Evolutionary conservation across 768 basidiomycete species (phyloP), one percentile per base, ranked within the genome.

Genomic region (Chalciporus pseudorubinellus): DNA sequence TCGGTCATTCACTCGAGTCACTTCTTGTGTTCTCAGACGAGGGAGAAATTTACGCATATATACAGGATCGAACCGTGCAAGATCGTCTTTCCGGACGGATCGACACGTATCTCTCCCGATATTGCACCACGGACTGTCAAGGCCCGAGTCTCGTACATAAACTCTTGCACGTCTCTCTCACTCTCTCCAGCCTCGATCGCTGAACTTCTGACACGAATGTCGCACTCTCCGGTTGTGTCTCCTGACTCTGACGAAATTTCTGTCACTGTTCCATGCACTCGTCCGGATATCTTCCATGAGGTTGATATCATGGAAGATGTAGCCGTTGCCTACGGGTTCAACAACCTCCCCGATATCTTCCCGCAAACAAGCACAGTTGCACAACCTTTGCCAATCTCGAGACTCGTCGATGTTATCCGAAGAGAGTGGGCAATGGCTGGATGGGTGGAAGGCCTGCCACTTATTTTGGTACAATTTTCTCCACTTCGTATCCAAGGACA

Each of bases 231-330:
- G 81, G 21, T 51, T 79, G 2, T 67, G 71, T 22, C 74, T 84
- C 53, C 64, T 70, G n/a, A 43, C 36, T 59, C 62, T 0, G 94
- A 98, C 61, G 78, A 82, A 59, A 75, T 99, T 39, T 61, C 77
- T 16, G 86, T 98, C 22, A 73, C 82, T 29, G 78, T 99, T 42
- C 95, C 97, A 5, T 77, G 89, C n/a, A 98, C 94, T n/a, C 83
- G 97, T 33, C 94, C 97, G 1, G 97, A 99, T 65, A 98, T 99
- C 58, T 74, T 99, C 48, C 97, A 99, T 66, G 94, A 98, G 68
- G 97, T 95, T 64, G 97, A 99, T 66, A 81, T 98, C 66, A 89
- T 99, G 86, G 97, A 99, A 67, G 97, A 99, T 57, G 92, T 88
- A 2, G 97, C 97, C 10, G 91, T 99, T 58, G 97, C 94, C 1